These are phyloP conservation scores for Cardamine occulta DNA, from an alignment of 345 rosid genomes.

Conservation along the genomic window DNA sequence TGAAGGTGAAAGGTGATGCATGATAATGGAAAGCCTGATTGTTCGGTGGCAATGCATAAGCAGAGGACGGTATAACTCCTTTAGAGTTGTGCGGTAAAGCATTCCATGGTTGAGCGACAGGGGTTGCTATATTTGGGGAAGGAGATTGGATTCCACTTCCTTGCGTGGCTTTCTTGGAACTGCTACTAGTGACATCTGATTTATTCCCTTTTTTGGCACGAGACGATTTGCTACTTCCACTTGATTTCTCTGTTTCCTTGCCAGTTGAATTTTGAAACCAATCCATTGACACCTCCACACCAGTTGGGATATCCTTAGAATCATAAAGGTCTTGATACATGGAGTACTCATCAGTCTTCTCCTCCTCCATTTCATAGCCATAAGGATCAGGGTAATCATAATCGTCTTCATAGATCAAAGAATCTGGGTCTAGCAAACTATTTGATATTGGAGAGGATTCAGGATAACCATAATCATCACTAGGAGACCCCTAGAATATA, in stretches of 20 bases:
- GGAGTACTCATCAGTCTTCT: constrained; percentile 54
- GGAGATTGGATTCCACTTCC: constrained; percentile 24
- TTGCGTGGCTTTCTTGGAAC: constrained; percentile 25
- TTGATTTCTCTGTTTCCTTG: constrained; percentile 30
- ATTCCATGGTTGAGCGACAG: constrained; percentile 36
- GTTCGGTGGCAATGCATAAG: constrained; percentile 39
- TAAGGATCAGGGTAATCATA: constrained; percentile 45
- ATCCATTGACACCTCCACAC: constrained; percentile 78
- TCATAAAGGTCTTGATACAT: constrained; percentile 73
- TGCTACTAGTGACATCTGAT: constrained; percentile 26
- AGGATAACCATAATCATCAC: constrained; percentile 30
- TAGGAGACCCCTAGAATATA: constrained; percentile 48
- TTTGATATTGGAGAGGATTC: constrained; percentile 46
- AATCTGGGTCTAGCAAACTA: constrained; percentile 46
- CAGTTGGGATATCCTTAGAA: constrained; percentile 67
- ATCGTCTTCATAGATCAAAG: constrained; percentile 45
- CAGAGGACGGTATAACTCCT: constrained; percentile 29
- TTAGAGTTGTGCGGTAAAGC: constrained; percentile 31
- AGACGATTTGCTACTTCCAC: constrained; percentile 39
- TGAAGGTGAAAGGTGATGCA: not conserved
- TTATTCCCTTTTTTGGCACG: constrained; percentile 8
- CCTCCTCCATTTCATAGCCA: constrained; percentile 45
- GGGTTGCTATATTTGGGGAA: not conserved
- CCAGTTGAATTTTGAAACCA: constrained; percentile 52
- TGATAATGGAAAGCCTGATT: not conserved